Evolutionary conservation across 2,329 filamentous ascomycete genomes (phyloP).

Genomic region (Alternaria sp.): DNA sequence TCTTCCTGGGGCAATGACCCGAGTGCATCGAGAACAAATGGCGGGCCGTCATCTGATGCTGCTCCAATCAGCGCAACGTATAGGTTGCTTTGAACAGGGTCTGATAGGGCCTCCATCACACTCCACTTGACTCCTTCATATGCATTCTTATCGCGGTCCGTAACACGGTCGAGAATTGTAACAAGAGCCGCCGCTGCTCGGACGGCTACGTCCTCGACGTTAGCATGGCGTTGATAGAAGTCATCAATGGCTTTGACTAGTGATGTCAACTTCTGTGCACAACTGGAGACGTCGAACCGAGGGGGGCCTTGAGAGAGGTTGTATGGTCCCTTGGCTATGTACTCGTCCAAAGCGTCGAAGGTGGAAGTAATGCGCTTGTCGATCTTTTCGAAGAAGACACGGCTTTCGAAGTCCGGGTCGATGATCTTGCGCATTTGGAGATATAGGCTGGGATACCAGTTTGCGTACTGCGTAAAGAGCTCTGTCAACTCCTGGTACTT

Average conservation of each 20-base stretch:
- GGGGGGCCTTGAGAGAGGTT: slow-evolving; percentile 29
- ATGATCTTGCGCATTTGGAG: slow-evolving; percentile 37
- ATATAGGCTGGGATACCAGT: slow-evolving; percentile 35
- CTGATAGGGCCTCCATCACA: slow-evolving; percentile 28
- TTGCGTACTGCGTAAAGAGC: slow-evolving; percentile 39
- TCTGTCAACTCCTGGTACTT: slow-evolving; percentile 42
- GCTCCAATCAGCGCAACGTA: slow-evolving; percentile 40
- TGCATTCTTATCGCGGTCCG: slow-evolving; percentile 40
- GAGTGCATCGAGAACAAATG: slow-evolving; percentile 42
- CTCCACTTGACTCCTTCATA: slow-evolving; percentile 41
- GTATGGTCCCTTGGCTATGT: slow-evolving; percentile 36
- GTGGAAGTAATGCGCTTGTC: slow-evolving; percentile 35
- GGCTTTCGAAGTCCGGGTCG: slow-evolving; percentile 40
- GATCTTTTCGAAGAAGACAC: slow-evolving; percentile 46
- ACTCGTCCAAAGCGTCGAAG: slow-evolving; percentile 41
- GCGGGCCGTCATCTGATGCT: slow-evolving; percentile 14
- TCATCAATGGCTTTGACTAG: slow-evolving; percentile 38
- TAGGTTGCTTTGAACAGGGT: slow-evolving; percentile 40
- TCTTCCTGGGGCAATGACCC: slow-evolving; percentile 37
- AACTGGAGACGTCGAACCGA: slow-evolving; percentile 36
- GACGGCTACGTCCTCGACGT: slow-evolving; percentile 31
- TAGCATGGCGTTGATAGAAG: slow-evolving; percentile 32
- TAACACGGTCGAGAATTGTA: slow-evolving; percentile 42
- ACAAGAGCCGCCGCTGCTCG: slow-evolving; percentile 40
- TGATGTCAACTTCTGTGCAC: slow-evolving; percentile 36